phyloP scores from a whole-genome alignment of 192 early-diverging fungal genomes.

The Backusella circina region DNA sequence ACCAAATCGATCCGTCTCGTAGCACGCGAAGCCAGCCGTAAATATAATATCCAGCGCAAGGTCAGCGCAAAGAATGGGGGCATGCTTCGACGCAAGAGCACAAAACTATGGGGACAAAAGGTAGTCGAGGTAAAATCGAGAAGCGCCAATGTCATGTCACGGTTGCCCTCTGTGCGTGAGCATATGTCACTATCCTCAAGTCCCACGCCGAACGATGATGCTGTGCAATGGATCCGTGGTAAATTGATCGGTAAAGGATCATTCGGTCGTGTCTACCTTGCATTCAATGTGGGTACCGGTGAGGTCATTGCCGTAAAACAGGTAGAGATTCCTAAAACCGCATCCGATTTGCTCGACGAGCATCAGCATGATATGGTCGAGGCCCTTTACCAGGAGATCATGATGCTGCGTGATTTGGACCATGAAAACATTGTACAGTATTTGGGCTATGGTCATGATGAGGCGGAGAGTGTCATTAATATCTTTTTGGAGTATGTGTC shows the following conservation, averaged over 20 bases:
- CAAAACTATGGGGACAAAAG: constrained; percentile 52
- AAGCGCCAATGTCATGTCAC: not conserved
- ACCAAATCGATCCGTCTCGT: constrained; percentile 52
- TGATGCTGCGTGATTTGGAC: constrained; percentile 74
- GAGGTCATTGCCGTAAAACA: constrained; percentile 89
- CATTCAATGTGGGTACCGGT: constrained; percentile 69
- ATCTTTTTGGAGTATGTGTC: constrained; percentile 98
- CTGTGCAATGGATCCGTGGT: constrained; percentile 73
- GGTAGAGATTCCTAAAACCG: constrained; percentile 60
- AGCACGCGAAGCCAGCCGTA: constrained; percentile 42
- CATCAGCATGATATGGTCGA: constrained; percentile 49
- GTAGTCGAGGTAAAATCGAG: constrained; percentile 45
- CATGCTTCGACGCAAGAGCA: constrained; percentile 44
- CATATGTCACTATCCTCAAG: constrained; percentile 29
- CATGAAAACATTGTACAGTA: constrained; percentile 97
- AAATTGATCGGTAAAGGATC: constrained; percentile 84
- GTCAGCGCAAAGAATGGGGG: constrained; percentile 15
- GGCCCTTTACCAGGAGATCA: constrained; percentile 75
- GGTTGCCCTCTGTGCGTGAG: constrained; percentile 25
- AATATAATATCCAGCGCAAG: constrained; percentile 5
- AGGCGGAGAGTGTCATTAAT: constrained; percentile 64
- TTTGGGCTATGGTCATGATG: constrained; percentile 59
- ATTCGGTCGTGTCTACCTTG: constrained; percentile 80
- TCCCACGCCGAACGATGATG: constrained; percentile 18
- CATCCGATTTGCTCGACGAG: constrained; percentile 35